phyloP scores from a whole-genome alignment of 768 basidiomycete genomes.

The Lactarius evosmus region DNA sequence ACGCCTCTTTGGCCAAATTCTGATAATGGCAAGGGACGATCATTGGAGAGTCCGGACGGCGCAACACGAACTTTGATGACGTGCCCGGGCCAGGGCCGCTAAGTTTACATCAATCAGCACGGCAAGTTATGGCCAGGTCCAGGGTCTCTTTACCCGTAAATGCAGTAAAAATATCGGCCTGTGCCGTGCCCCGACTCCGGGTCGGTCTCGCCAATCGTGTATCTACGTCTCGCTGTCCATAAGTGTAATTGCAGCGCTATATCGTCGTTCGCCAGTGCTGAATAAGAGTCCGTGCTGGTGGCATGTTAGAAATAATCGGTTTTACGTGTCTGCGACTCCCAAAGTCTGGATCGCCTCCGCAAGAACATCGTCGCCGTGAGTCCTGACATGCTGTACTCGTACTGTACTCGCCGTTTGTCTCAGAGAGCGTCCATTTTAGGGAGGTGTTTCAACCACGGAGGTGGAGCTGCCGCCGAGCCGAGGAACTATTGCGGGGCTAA shows the following conservation, averaged over 20 bases:
- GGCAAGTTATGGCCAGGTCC: background rate
- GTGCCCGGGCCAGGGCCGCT: background rate
- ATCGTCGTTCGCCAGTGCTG: background rate
- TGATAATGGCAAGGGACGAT: background rate
- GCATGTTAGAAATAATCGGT: background rate
- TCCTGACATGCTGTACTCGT: background rate
- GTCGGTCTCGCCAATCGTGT: background rate
- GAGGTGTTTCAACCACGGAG: background rate
- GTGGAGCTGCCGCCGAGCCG: background rate
- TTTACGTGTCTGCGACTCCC: background rate
- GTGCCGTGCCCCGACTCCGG: background rate
- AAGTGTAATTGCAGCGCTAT: background rate
- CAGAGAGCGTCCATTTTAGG: background rate
- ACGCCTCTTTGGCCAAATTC: background rate
- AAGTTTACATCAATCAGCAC: background rate
- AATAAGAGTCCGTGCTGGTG: background rate
- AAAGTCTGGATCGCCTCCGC: background rate
- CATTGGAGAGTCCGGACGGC: background rate
- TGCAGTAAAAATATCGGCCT: background rate
- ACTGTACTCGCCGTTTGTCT: background rate
- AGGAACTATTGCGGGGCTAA: background rate
- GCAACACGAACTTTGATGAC: background rate
- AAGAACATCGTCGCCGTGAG: background rate
- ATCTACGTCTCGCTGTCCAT: background rate
- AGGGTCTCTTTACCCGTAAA: background rate